phyloP scores from a whole-genome alignment of 345 rosid genomes.

The Excoecaria agallocha region DNA sequence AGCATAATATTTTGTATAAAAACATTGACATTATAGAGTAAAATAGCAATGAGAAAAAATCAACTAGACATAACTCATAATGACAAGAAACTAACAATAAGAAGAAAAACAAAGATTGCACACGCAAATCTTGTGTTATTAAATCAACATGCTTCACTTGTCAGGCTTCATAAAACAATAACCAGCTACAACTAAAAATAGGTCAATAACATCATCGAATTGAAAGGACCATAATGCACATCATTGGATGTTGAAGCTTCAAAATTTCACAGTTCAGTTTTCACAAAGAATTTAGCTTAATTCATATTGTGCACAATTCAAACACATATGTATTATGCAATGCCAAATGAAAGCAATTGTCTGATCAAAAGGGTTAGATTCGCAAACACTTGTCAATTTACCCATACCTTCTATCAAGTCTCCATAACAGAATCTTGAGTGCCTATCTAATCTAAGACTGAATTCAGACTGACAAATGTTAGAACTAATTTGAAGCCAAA shows the following conservation, averaged over 20 bases:
- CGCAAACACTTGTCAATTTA: neutral
- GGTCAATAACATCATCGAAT: neutral
- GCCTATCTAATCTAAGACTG: neutral
- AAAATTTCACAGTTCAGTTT: slow-evolving; percentile 1
- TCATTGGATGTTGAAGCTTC: neutral
- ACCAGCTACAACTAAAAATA: neutral
- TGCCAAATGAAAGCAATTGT: neutral
- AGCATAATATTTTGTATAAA: neutral
- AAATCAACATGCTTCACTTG: neutral
- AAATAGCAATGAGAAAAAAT: neutral
- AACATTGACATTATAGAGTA: neutral
- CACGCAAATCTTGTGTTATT: neutral
- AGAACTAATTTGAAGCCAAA: neutral
- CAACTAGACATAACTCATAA: neutral
- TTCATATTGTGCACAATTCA: neutral
- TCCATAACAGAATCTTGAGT: neutral
- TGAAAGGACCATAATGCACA: neutral
- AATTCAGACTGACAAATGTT: neutral
- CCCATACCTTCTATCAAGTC: neutral
- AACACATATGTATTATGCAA: neutral
- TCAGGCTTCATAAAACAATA: neutral
- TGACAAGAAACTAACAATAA: neutral
- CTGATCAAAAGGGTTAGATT: neutral
- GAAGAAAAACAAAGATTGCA: neutral
- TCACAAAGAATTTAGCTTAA: neutral